phyloP scores from a whole-genome alignment of 2,329 filamentous ascomycete species.

The Calonectria pteridis region DNA sequence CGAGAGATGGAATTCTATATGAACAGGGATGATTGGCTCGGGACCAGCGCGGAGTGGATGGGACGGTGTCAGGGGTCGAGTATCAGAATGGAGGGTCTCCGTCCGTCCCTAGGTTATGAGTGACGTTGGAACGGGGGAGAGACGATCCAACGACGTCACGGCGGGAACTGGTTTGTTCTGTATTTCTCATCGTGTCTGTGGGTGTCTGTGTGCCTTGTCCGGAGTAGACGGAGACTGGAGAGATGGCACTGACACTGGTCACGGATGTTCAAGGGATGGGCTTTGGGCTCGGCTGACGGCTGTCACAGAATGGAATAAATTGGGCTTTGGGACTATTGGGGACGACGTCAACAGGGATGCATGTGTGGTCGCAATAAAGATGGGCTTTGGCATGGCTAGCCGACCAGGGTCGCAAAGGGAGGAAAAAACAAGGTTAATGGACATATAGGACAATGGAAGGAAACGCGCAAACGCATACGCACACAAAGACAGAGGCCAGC shows the following conservation, averaged over 20 bases:
- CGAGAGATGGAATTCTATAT: slow-evolving; percentile 10
- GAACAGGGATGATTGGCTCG: slow-evolving; percentile 3
- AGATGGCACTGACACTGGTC: neutral
- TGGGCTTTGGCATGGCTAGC: neutral
- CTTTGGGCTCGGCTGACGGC: slow-evolving; percentile 1
- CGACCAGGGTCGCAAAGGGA: neutral
- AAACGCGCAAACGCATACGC: neutral
- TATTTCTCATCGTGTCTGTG: slow-evolving; percentile 2
- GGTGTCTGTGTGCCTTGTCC: neutral
- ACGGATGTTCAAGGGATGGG: neutral
- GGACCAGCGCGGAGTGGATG: neutral
- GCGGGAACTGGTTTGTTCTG: neutral
- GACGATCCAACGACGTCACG: slow-evolving; percentile 2
- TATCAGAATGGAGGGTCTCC: slow-evolving; percentile 21
- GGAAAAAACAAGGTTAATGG: neutral
- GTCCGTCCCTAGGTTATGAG: neutral
- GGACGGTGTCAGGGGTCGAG: slow-evolving; percentile 1
- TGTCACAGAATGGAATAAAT: slow-evolving; percentile 1
- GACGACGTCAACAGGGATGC: neutral
- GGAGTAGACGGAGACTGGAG: neutral
- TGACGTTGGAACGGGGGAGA: neutral
- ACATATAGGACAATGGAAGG: neutral
- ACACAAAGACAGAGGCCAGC: neutral
- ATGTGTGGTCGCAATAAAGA: neutral
- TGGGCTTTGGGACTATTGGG: neutral